phyloP scores from a whole-genome alignment of 768 basidiomycete genomes.

The Amanita muscaria region DNA sequence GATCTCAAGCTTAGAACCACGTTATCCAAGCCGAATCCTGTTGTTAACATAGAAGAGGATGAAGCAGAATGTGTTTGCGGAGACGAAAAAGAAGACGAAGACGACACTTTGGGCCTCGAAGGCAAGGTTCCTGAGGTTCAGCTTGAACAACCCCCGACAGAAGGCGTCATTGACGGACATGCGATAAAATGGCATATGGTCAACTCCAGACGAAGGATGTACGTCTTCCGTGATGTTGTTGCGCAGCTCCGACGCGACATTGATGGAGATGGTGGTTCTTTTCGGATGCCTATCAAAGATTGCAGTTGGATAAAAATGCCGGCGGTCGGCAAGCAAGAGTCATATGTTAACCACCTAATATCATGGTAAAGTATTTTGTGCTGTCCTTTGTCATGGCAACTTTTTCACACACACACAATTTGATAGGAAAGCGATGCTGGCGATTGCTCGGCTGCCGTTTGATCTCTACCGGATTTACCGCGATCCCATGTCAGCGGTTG shows the following conservation, averaged over 20 bases:
- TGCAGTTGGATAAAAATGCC: conserved; percentile 29
- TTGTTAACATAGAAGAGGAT: conserved; percentile 25
- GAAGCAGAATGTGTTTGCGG: conserved; percentile 29
- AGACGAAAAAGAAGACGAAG: no score
- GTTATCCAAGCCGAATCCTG: conserved; percentile 30
- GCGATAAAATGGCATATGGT: conserved; percentile 30
- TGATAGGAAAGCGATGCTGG: no score
- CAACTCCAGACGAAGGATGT: conserved; percentile 25
- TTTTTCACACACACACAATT: no score
- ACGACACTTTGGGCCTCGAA: no score
- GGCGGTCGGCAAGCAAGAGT: conserved; percentile 5
- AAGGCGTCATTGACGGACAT: conserved; percentile 9
- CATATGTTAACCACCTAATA: no score
- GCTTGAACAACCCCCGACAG: conserved; percentile 24
- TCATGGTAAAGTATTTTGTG: no score
- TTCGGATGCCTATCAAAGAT: conserved; percentile 30
- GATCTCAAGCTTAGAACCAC: conserved; percentile 24
- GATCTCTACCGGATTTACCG: no score
- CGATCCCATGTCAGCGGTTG: no score
- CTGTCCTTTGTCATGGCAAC: no score
- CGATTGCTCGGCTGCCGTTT: no score
- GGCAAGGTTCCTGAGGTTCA: no score
- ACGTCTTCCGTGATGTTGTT: conserved; percentile 29
- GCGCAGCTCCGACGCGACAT: conserved; percentile 31
- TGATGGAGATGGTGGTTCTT: conserved; percentile 27